Conservation (phyloP, 306 rosid species). For the Alnus glutinosa region DNA sequence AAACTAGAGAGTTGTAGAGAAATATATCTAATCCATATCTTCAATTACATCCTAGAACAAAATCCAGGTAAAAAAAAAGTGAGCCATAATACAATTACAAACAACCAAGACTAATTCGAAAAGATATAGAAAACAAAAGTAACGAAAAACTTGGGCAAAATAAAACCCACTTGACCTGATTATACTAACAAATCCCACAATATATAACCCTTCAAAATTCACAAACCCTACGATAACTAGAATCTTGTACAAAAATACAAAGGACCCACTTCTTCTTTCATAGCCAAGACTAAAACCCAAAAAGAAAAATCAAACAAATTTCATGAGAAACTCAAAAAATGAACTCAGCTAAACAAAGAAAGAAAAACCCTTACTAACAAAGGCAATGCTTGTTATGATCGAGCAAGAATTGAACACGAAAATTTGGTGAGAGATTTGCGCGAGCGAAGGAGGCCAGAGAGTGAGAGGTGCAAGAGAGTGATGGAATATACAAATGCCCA, state of each 20-base stretch:
- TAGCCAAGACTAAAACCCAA: slow-evolving; percentile 15
- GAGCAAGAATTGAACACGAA: slow-evolving; percentile 8
- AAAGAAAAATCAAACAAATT: slow-evolving; percentile 9
- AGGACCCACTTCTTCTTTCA: not conserved
- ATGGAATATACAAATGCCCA: no score
- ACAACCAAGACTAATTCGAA: not conserved
- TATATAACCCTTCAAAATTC: not conserved
- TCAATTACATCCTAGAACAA: not conserved
- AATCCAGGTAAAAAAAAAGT: not conserved
- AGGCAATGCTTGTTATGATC: slow-evolving; percentile 20
- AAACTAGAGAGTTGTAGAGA: not conserved
- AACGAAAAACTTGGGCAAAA: not conserved
- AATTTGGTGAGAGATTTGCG: not conserved
- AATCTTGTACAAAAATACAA: not conserved
- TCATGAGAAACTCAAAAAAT: not conserved
- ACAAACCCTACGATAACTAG: not conserved
- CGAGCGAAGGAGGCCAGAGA: no score
- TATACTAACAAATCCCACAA: not conserved
- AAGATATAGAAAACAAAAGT: not conserved
- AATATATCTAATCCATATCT: slow-evolving; percentile 2
- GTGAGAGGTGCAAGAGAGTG: no score
- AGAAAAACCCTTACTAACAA: slow-evolving; percentile 20
- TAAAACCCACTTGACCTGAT: not conserved
- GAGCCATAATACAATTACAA: not conserved
- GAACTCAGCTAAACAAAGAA: not conserved